These are phyloP conservation scores for Apiospora aurea DNA, from an alignment of 2,329 filamentous ascomycete species.

Conservation along the genomic window DNA sequence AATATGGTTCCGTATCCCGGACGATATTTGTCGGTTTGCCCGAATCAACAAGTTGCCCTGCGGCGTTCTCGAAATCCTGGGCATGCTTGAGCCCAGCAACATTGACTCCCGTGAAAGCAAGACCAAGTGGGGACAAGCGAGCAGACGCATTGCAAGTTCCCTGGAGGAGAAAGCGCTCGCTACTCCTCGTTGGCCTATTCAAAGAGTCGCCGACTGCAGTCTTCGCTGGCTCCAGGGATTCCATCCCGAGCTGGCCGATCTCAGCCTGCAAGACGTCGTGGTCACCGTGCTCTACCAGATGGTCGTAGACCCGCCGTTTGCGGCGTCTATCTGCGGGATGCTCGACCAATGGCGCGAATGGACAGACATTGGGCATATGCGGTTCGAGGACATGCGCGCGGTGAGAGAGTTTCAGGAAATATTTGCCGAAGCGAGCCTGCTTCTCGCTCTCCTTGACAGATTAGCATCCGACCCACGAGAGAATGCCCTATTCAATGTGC, in stretches of 20 bases:
- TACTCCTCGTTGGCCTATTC: neutral
- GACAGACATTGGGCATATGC: neutral
- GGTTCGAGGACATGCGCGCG: neutral
- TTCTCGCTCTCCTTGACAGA: neutral
- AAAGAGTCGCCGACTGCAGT: neutral
- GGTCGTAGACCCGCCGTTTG: constrained; percentile 7
- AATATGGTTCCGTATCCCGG: neutral
- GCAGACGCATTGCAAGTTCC: neutral
- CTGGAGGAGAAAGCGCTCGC: neutral
- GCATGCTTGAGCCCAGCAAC: neutral
- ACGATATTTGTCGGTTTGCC: neutral
- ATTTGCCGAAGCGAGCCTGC: neutral
- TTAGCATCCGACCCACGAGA: neutral
- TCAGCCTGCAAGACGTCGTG: neutral
- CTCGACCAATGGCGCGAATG: neutral
- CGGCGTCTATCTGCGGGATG: neutral
- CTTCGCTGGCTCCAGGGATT: neutral
- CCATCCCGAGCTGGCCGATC: neutral
- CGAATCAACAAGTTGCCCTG: neutral
- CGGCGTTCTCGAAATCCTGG: constrained; percentile 5
- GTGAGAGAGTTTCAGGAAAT: neutral
- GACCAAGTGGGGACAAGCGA: neutral
- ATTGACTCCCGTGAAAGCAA: neutral
- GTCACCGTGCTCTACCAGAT: neutral
- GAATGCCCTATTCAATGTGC: neutral